Evolutionary conservation across 805 yeast genomes (phyloP).

Genomic region (Diddensiella caesifluorescens): DNA sequence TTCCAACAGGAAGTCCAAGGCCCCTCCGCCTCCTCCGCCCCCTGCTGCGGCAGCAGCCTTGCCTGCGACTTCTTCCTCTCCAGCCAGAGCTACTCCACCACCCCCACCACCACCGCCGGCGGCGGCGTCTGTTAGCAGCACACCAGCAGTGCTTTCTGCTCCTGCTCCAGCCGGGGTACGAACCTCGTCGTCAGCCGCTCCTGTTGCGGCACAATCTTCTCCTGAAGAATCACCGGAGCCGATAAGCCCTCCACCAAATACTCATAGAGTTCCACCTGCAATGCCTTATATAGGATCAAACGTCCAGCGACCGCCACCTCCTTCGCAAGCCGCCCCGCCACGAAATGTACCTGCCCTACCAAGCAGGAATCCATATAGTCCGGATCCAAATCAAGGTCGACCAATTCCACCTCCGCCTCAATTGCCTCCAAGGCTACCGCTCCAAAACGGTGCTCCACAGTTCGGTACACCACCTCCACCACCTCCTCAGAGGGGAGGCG

Average conservation of each 20-base stretch:
- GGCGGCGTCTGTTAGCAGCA: slow-evolving; percentile 18
- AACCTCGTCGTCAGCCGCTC: background rate
- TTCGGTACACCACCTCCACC: slow-evolving; percentile 24
- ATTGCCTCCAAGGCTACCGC: slow-evolving; percentile 28
- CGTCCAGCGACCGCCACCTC: slow-evolving; percentile 15
- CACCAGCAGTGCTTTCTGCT: slow-evolving; percentile 24
- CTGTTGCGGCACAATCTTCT: slow-evolving; percentile 12
- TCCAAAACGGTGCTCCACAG: slow-evolving; percentile 18
- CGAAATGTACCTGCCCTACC: slow-evolving; percentile 15
- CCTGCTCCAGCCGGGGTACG: slow-evolving; percentile 17
- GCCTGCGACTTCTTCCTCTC: slow-evolving; percentile 8
- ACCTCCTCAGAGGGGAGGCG: slow-evolving; percentile 21
- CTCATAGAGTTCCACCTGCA: slow-evolving; percentile 26
- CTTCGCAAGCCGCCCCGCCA: slow-evolving; percentile 12
- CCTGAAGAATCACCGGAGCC: slow-evolving; percentile 13
- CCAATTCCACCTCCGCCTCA: slow-evolving; percentile 34
- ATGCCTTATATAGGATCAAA: slow-evolving; percentile 28
- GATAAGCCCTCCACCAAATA: slow-evolving; percentile 10
- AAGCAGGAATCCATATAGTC: slow-evolving; percentile 16
- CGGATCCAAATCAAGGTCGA: slow-evolving; percentile 31
- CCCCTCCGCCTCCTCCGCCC: slow-evolving; percentile 40
- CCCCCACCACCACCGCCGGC: slow-evolving; percentile 26
- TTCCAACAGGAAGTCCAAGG: slow-evolving; percentile 6
- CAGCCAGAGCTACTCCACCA: slow-evolving; percentile 25
- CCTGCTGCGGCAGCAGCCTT: slow-evolving; percentile 30